A percentile compares a stretch with the other conserved stretches of the same genome.
Conservation (phyloP, 2,329 filamentous ascomycete species). For the Metarhizium brunneum region DNA sequence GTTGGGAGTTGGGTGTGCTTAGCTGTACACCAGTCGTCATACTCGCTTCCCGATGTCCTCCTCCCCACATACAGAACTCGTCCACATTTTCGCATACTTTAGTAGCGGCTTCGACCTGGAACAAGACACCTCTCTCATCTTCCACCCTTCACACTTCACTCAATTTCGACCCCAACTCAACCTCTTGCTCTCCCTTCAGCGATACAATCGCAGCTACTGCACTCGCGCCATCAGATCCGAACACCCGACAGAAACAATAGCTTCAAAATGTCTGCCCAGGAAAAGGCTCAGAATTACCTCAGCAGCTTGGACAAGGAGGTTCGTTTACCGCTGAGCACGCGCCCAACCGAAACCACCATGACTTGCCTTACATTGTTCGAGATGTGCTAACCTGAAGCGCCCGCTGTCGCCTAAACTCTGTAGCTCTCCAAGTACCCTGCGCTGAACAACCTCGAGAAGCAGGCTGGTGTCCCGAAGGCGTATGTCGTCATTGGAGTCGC, state of each 20-base stretch:
- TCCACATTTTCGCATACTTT: slow-evolving; percentile 8
- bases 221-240: slow-evolving; percentile 7
- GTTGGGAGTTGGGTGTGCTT: slow-evolving; percentile 4
- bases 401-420: background rate
- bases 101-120: slow-evolving; percentile 6
- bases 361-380: slow-evolving; percentile 11
- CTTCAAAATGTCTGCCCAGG: slow-evolving; percentile 60
- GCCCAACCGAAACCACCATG: background rate
- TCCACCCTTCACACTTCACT: background rate
- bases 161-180: background rate
- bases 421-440: slow-evolving; percentile 79
- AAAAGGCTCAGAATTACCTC: slow-evolving; percentile 68
- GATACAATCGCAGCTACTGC: background rate
- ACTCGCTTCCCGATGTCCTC: slow-evolving; percentile 9
- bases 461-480: slow-evolving; percentile 74
- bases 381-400: slow-evolving; percentile 9
- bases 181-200: background rate
- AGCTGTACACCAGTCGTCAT: slow-evolving; percentile 13
- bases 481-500: slow-evolving; percentile 70
- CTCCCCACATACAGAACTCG: slow-evolving; percentile 10
- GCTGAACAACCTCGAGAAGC: slow-evolving; percentile 79
- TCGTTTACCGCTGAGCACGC: slow-evolving; percentile 21
- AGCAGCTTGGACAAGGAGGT: slow-evolving; percentile 78
- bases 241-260: slow-evolving; percentile 6
- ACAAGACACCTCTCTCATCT: slow-evolving; percentile 5